Evolutionary conservation across 345 rosid genomes (phyloP).

Genomic region (Xanthoceras sorbifolium): DNA sequence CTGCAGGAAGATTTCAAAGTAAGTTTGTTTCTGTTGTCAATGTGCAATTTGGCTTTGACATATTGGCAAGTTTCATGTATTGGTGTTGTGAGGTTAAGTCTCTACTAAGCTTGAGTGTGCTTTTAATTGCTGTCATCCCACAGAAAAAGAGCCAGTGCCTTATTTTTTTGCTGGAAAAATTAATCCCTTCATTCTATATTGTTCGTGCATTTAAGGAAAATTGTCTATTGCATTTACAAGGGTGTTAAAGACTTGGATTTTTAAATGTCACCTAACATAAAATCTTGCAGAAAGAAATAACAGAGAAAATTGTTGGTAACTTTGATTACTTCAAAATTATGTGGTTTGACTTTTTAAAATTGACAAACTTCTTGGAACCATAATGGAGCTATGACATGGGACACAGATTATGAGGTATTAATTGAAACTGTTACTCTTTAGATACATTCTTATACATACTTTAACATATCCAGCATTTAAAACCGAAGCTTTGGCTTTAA

Average conservation of each 20-base stretch:
- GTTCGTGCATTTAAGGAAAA: background rate
- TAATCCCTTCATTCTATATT: background rate
- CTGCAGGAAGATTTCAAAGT: background rate
- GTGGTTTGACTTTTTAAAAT: background rate
- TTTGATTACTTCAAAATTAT: background rate
- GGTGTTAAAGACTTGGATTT: slow-evolving; percentile 3
- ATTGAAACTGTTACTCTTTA: background rate
- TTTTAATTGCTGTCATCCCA: background rate
- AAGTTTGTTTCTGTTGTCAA: background rate
- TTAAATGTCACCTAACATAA: background rate
- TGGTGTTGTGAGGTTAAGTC: background rate
- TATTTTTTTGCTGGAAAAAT: background rate
- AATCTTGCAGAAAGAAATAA: background rate
- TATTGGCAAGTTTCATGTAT: background rate
- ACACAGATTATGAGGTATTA: background rate
- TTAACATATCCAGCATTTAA: background rate
- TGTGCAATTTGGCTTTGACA: slow-evolving; percentile 5
- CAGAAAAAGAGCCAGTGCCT: background rate
- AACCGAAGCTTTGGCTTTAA: background rate
- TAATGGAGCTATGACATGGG: background rate
- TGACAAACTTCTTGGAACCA: background rate
- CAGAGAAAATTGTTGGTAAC: too few species aligned
- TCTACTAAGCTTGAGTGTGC: background rate
- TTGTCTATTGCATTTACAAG: background rate
- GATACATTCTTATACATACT: background rate